Percentiles rank a stretch among this genome's conserved stretches.
phyloP scores from a whole-genome alignment of 2,329 filamentous ascomycete genomes.

The Kalaharituber pfeilii region DNA sequence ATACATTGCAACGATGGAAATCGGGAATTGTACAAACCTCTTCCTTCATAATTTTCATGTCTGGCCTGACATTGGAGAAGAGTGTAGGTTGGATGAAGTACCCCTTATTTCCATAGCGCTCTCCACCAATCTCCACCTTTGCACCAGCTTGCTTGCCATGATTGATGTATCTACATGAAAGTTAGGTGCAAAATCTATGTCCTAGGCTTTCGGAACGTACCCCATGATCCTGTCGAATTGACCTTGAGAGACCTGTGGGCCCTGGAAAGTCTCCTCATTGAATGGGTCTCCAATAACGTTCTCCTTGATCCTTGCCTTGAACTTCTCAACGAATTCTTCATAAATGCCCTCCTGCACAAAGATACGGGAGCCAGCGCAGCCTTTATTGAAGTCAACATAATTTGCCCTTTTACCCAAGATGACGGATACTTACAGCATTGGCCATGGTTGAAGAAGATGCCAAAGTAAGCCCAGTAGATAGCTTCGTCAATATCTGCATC shows the following conservation, averaged over 20 bases:
- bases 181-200: conserved; percentile 26
- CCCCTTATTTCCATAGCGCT: conserved; percentile 57
- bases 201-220: conserved; percentile 7
- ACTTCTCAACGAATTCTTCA: conserved; percentile 66
- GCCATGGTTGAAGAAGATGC: conserved; percentile 49
- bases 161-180: conserved; percentile 39
- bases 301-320: conserved; percentile 56
- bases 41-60: conserved; percentile 51
- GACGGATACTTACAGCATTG: conserved; percentile 35
- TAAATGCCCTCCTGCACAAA: conserved; percentile 77
- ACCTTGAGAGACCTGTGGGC: conserved; percentile 66
- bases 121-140: conserved; percentile 48
- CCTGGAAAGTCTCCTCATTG: conserved; percentile 63
- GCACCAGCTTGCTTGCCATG: conserved; percentile 49
- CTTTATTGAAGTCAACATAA: background rate
- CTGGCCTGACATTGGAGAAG: conserved; percentile 54
- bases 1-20: conserved; percentile 1
- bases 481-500: conserved; percentile 62
- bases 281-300: conserved; percentile 78
- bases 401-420: background rate
- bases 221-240: conserved; percentile 82
- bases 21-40: background rate
- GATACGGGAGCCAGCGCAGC: conserved; percentile 60
- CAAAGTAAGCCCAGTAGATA: conserved; percentile 60
- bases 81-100: conserved; percentile 89